Percentiles rank a stretch among this genome's conserved stretches.
These are phyloP conservation scores for Aspergillus chevalieri DNA, from an alignment of 2,329 filamentous ascomycete genomes.

Conservation along the genomic window DNA sequence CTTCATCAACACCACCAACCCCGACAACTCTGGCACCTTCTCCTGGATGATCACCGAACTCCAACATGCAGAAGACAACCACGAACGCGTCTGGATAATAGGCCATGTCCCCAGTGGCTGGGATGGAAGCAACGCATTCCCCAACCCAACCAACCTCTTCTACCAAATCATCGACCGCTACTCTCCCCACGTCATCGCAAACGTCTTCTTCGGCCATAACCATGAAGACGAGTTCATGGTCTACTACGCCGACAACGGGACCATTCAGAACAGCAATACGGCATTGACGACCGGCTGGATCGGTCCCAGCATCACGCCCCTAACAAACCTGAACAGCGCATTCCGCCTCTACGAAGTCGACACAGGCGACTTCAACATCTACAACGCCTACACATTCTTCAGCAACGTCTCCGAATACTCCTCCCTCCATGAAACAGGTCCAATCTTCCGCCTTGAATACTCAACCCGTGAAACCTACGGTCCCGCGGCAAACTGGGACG, in stretches of 20 bases:
- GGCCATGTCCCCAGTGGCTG: constrained; percentile 52
- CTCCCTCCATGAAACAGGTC: constrained; percentile 36
- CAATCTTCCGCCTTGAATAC: constrained; percentile 47
- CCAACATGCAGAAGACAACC: constrained; percentile 47
- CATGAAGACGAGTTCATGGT: constrained; percentile 52
- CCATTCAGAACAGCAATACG: constrained; percentile 32
- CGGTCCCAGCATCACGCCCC: constrained; percentile 46
- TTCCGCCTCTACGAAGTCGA: constrained; percentile 53
- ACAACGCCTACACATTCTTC: constrained; percentile 50
- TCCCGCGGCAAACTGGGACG: constrained; percentile 39
- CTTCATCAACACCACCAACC: constrained; percentile 48
- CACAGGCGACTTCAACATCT: constrained; percentile 48
- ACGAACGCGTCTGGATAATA: constrained; percentile 51
- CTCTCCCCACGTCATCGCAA: constrained; percentile 50
- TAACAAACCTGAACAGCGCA: constrained; percentile 51
- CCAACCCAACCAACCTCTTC: constrained; percentile 50
- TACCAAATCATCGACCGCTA: constrained; percentile 52
- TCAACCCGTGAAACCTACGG: constrained; percentile 48
- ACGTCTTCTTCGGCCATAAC: constrained; percentile 51
- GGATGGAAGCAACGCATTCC: constrained; percentile 50
- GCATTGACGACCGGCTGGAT: constrained; percentile 50
- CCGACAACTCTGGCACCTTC: constrained; percentile 46
- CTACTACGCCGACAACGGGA: constrained; percentile 50
- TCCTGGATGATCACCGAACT: constrained; percentile 48
- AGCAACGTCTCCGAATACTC: constrained; percentile 46